Conservation (phyloP, 441 rosid species). For the Populus hybrid region DNA sequence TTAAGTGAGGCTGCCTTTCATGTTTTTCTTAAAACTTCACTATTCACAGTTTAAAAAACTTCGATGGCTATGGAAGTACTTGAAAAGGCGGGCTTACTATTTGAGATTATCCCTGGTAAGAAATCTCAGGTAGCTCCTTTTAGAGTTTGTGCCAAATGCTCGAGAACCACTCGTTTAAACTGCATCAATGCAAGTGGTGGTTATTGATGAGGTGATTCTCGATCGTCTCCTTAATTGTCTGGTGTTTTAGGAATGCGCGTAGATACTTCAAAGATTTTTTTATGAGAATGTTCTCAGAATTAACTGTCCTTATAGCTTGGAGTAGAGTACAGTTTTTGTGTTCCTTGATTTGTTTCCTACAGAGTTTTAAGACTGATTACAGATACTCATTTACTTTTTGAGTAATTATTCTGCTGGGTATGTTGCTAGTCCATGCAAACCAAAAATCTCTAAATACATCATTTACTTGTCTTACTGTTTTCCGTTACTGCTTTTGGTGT, state of each 20-base stretch:
- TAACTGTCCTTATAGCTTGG: no score
- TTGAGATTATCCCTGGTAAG: no score
- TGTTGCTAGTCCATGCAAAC: no score
- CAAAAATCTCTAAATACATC: not conserved
- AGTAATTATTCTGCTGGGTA: no score
- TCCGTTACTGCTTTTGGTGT: not conserved
- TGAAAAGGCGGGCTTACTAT: no score
- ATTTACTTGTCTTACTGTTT: not conserved
- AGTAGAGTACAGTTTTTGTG: not conserved
- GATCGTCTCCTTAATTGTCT: slow-evolving; percentile 6
- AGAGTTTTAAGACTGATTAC: not conserved
- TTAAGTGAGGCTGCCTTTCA: no score
- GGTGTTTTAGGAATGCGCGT: not conserved
- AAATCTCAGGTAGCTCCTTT: not conserved
- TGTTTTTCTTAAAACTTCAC: no score
- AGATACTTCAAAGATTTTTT: not conserved
- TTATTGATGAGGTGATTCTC: slow-evolving; percentile 73
- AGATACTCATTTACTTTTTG: not conserved
- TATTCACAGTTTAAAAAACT: no score
- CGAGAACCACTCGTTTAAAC: slow-evolving; percentile 65
- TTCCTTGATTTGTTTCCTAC: not conserved
- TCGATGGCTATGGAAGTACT: no score
- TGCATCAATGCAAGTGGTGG: slow-evolving; percentile 60
- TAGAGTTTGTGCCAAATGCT: slow-evolving; percentile 73
- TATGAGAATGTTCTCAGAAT: not conserved